Base-by-base conservation (phyloP, 345 rosid species). In the Pugionium dolabratum region DNA sequence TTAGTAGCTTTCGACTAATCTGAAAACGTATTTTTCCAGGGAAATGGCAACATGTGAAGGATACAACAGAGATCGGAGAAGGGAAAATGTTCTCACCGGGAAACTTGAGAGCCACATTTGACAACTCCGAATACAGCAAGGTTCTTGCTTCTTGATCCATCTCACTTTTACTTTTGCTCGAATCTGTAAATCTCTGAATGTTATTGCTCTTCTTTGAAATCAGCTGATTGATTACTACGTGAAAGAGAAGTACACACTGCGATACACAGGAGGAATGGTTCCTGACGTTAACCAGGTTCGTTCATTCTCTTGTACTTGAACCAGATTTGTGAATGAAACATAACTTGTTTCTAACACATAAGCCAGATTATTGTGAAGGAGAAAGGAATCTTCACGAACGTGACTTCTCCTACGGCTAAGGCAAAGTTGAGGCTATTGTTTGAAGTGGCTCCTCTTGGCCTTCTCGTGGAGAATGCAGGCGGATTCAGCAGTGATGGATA, bases 241-340 rank as follows among this genome's bases (percentile, higher is more conserved):
- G 26, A 90, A 69, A 71, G 95, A 90, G 84, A 94, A 88, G 60
- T 94, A 88, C 89, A 94, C 99, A 41, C 80, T 94, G 75, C 78
- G 97, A 80, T 94, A 94, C 95, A 94, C 99, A 0, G 99, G 99
- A 81, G 99, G 99, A 81, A 94, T 94, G 97, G 99, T 94, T 61
- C 99, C 99, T 10, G 99, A 91, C 31, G 98, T 91, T 62, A 87
- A 89, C 80, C 98, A 88, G 95, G 98, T 83, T 64, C 1, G 46
- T 56, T 63, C 52, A 18, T 11, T 45, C 47, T 45, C 2, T 30
- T 1, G 5, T 26, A 7, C 18, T 54, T 8, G 10, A 45, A 54
- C 28, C 34, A 5, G 52, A 9, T 44, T 8, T 36, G 4, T 43
- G 18, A 18, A 18, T 18, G 18, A 18, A 18, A 18, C 18, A 18